Base-by-base conservation (phyloP, 352 stramenopile species). In the Globisporangium mamillatum region DNA sequence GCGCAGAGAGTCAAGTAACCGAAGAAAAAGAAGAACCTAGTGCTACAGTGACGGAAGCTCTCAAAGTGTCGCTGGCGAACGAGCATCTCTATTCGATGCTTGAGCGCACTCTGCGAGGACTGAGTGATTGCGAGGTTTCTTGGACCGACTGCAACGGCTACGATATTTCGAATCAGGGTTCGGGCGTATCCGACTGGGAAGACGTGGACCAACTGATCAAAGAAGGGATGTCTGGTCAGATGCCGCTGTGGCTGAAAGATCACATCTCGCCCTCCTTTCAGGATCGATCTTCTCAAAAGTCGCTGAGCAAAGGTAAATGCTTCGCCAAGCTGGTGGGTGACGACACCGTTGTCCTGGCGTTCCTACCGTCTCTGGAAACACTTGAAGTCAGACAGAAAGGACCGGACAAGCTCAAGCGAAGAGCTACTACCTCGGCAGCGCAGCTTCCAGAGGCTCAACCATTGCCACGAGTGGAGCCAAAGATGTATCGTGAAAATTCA, bases 51-150 rank as follows among this genome's bases (percentile, higher is more conserved):
- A 3, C 44, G 18, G 24, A 56, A 0, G 64, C 66, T 10, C 10
- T 65, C 36, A 62, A 57, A 48, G 65, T 91, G 10, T 92, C 87
- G 9, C 69, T 83, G 48, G 83, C 89, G 4, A 96, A 96, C 41
- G 67, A 86, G 3, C 86, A 95, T 68, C 64, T 96, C 10, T 94
- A 94, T 73, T 93, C 83, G n/a, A 95, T 96, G 87, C 65, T 95
- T 16, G 82, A 94, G 63, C 76, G 88, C 22, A 94, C 87, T 38
- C 62, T 96, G 16, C 74, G 76, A 6, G 82, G 87, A 4, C 57
- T 96, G 41, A 94, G 86, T 57, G 89, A 96, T 68, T 95, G 84
- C 64, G 87, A 96, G 69, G 88, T 96, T 14, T 77, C 80, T 36
- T 96, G 89, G 89, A 94, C 89, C 8, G 89, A 96, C 64, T 81